A percentile compares a stretch with the other conserved stretches of the same genome.
phyloP scores from a whole-genome alignment of 805 yeast species.

The Metschnikowia bowlesiae region DNA sequence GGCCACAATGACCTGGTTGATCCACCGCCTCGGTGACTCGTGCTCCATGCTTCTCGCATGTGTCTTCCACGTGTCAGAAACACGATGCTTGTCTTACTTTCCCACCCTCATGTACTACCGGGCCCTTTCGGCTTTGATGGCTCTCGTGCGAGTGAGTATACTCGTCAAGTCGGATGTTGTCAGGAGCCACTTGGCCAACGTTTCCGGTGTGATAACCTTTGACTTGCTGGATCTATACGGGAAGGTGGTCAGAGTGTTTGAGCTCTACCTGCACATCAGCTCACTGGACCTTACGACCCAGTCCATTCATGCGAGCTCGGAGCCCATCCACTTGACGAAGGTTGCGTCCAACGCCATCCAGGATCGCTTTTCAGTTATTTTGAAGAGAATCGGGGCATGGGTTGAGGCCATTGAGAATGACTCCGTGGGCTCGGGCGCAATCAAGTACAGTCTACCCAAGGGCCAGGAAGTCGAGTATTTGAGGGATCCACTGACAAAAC shows the following conservation, averaged over 20 bases:
- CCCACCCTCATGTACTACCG: slow-evolving; percentile 53
- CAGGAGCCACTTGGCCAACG: not conserved
- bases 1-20: not conserved
- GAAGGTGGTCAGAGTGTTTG: slow-evolving; percentile 4
- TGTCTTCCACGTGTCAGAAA: slow-evolving; percentile 34
- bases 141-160: slow-evolving; percentile 43
- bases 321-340: no score
- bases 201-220: not conserved
- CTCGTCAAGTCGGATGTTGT: slow-evolving; percentile 34
- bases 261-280: not conserved
- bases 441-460: slow-evolving; percentile 26
- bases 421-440: not conserved
- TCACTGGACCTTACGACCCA: no score
- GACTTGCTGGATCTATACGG: slow-evolving; percentile 5
- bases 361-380: slow-evolving; percentile 8
- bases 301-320: no score
- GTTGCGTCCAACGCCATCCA: slow-evolving; percentile 6
- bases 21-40: slow-evolving; percentile 40
- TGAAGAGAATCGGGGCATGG: slow-evolving; percentile 26
- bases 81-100: slow-evolving; percentile 32
- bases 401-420: slow-evolving; percentile 8
- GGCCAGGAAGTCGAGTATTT: slow-evolving; percentile 26
- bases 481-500: not conserved
- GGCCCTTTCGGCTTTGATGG: slow-evolving; percentile 49
- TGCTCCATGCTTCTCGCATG: slow-evolving; percentile 45